Conservation (phyloP, 2,329 filamentous ascomycete species). For the Epichloe sibirici region DNA sequence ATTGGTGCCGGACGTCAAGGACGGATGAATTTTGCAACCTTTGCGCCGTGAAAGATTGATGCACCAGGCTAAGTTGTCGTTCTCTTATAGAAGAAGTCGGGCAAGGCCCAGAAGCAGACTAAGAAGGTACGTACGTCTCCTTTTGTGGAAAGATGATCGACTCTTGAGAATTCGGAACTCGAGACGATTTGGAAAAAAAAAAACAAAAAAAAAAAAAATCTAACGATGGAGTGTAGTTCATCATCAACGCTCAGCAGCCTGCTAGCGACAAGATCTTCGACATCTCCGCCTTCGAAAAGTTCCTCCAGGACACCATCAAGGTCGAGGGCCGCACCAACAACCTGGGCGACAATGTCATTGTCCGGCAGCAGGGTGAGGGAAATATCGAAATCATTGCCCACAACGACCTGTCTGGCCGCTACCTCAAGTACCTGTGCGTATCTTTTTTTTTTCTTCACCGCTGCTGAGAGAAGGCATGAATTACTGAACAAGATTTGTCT, state of each 20-base stretch:
- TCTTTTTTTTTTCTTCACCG: background rate
- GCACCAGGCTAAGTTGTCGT: conserved; percentile 92
- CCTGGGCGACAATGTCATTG: conserved; percentile 85
- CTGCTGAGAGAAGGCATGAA: background rate
- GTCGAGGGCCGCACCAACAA: conserved; percentile 96
- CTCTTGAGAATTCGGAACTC: no score
- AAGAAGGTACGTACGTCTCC: conserved; percentile 55
- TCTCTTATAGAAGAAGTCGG: conserved; percentile 47
- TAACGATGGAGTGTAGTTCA: conserved; percentile 51
- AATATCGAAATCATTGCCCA: conserved; percentile 97
- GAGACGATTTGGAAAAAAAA: background rate
- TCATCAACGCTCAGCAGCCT: conserved; percentile 98
- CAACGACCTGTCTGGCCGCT: conserved; percentile 96
- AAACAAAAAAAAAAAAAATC: background rate
- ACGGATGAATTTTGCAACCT: background rate
- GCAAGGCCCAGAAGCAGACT: conserved; percentile 66
- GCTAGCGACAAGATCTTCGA: conserved; percentile 99
- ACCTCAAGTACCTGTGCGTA: conserved; percentile 98
- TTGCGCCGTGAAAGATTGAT: conserved; percentile 24
- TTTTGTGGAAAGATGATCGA: no score
- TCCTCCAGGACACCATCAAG: conserved; percentile 99
- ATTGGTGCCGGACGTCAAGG: background rate
- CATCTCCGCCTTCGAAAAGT: conserved; percentile 97
- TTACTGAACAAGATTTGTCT: background rate
- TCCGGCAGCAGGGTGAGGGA: conserved; percentile 85